These are phyloP conservation scores for Ormosia emarginata DNA, from an alignment of 306 rosid genomes.

Conservation along the genomic window DNA sequence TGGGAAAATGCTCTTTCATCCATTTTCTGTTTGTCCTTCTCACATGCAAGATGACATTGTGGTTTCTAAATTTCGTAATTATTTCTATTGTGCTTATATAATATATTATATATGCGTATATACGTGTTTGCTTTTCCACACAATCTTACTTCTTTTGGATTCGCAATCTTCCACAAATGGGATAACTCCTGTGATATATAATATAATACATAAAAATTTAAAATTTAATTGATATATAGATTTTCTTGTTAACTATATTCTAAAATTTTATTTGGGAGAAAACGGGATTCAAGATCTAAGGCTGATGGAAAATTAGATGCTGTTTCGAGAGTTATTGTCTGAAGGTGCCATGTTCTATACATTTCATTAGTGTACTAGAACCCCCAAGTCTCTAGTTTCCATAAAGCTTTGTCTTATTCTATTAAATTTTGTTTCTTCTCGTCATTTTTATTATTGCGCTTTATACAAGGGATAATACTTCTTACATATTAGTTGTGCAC, in stretches of 20 bases:
- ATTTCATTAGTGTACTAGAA: not conserved
- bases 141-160: conserved; percentile 28
- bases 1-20: conserved; percentile 2
- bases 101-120: not conserved
- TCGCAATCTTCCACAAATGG: conserved; percentile 19
- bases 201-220: not conserved
- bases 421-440: conserved; percentile 14
- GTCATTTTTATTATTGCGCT: not conserved
- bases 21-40: conserved; percentile 13
- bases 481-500: not conserved
- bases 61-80: conserved; percentile 14
- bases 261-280: not conserved
- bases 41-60: conserved; percentile 34
- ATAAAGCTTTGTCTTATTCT: conserved; percentile 27
- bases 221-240: not conserved
- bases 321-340: conserved; percentile 8
- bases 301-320: conserved; percentile 10
- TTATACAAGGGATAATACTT: too few species aligned
- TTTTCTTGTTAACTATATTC: not conserved
- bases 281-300: not conserved
- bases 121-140: conserved; percentile 20
- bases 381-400: conserved; percentile 15
- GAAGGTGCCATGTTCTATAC: not conserved
- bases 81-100: not conserved
- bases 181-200: not conserved